Evolutionary conservation across 202 grass and related monocot species (phyloP).

Genomic region (Alloteropsis angusta): DNA sequence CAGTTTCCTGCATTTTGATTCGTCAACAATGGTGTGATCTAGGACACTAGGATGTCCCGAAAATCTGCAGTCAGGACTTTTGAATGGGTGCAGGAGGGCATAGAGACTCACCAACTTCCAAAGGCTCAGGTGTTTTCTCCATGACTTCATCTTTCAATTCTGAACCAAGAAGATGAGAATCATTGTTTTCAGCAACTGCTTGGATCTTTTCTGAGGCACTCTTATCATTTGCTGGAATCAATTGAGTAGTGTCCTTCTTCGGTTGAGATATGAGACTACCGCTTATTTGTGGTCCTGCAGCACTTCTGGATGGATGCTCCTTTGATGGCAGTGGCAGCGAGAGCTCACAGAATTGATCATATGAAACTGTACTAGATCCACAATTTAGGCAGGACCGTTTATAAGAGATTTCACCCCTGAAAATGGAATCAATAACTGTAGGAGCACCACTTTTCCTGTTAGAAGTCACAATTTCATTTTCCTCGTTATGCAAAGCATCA

Average conservation of each 20-base stretch:
- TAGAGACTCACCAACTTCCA: conserved; percentile 33
- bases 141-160: conserved; percentile 13
- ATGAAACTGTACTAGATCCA: conserved; percentile 8
- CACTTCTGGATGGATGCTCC: conserved; percentile 13
- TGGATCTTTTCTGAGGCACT: not conserved
- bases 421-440: conserved; percentile 42
- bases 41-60: not conserved
- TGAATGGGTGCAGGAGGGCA: conserved; percentile 6
- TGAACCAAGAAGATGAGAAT: conserved; percentile 7
- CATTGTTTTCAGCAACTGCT: conserved; percentile 7
- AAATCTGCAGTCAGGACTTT: not conserved
- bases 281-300: not conserved
- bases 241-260: not conserved
- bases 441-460: not conserved
- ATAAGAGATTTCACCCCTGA: conserved; percentile 25
- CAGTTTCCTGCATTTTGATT: not conserved
- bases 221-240: conserved; percentile 5
- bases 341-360: conserved; percentile 34
- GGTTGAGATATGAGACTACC: not conserved
- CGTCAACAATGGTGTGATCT: not conserved
- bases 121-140: not conserved
- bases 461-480: not conserved
- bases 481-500: conserved; percentile 36
- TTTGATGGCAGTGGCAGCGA: conserved; percentile 19
- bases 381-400: conserved; percentile 38